Percentiles rank a stretch among this genome's conserved stretches.
Conservation (phyloP, 495 filamentous ascomycete genomes). For the Letharia lupina region DNA sequence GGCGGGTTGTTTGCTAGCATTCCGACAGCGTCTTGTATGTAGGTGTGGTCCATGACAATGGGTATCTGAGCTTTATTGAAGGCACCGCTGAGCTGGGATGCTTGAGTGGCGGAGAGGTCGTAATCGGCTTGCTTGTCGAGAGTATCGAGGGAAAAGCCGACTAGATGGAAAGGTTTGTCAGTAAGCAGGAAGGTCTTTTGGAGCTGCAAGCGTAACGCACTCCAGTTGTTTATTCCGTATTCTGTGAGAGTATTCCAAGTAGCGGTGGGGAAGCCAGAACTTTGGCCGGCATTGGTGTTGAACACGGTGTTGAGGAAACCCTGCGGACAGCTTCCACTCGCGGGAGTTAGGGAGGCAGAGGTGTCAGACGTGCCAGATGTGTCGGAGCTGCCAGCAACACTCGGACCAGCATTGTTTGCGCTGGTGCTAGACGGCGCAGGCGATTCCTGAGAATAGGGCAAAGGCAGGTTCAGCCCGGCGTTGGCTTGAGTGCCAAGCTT, state of each 20-base stretch:
- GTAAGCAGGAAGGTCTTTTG: not conserved
- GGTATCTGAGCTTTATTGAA: slow-evolving; percentile 21
- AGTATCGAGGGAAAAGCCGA: slow-evolving; percentile 21
- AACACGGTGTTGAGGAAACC: slow-evolving; percentile 25
- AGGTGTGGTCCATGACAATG: slow-evolving; percentile 23
- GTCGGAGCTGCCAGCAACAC: not conserved
- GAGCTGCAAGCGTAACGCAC: slow-evolving; percentile 6
- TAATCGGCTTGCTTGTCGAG: slow-evolving; percentile 16
- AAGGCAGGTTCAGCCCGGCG: not conserved
- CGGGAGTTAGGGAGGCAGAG: not conserved
- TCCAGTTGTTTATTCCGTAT: slow-evolving; percentile 19
- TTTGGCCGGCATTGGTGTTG: slow-evolving; percentile 20
- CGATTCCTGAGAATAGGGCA: not conserved
- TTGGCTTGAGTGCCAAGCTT: not conserved
- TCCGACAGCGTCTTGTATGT: slow-evolving; percentile 7
- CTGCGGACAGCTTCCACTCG: slow-evolving; percentile 12
- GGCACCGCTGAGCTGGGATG: not conserved
- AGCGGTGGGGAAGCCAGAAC: slow-evolving; percentile 18
- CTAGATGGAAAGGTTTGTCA: slow-evolving; percentile 11
- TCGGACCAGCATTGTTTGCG: not conserved
- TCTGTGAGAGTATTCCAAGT: slow-evolving; percentile 21
- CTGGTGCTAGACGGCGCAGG: not conserved
- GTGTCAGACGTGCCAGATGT: not conserved
- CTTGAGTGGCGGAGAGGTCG: slow-evolving; percentile 1
- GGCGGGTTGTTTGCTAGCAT: slow-evolving; percentile 18